Evolutionary conservation across 768 basidiomycete genomes (phyloP).

Genomic region (Lactarius hengduanensis): DNA sequence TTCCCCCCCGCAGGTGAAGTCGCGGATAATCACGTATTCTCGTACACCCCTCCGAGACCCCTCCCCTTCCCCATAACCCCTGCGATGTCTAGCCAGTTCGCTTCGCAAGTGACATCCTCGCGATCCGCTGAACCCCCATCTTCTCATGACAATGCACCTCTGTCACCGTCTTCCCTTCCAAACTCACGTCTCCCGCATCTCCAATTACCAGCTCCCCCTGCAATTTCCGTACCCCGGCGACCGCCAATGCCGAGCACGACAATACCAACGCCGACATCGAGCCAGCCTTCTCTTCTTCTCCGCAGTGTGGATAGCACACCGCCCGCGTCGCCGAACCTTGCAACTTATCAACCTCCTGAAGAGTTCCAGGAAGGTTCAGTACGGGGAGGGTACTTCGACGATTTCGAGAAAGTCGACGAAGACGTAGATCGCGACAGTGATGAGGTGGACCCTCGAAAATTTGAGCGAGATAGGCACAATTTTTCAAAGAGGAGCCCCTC

Average conservation of each 20-base stretch:
- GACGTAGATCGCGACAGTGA: conserved; percentile 38
- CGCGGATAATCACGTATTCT: conserved; percentile 9
- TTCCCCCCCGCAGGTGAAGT: conserved; percentile 12
- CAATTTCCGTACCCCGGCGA: conserved; percentile 26
- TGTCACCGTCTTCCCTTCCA: conserved; percentile 2
- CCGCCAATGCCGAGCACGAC: conserved; percentile 31
- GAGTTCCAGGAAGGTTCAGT: conserved; percentile 34
- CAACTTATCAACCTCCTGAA: conserved; percentile 42
- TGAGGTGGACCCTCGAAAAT: conserved; percentile 23
- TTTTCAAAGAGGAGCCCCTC: conserved; percentile 29
- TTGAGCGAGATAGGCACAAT: conserved; percentile 23
- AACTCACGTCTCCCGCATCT: neutral
- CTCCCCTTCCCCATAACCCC: conserved; percentile 25
- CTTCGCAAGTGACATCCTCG: neutral
- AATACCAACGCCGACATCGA: conserved; percentile 27
- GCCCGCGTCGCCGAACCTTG: conserved; percentile 37
- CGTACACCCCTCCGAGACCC: conserved; percentile 18
- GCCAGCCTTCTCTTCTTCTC: conserved; percentile 18
- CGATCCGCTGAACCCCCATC: conserved; percentile 1
- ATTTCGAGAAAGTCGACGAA: conserved; percentile 35
- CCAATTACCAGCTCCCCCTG: conserved; percentile 8
- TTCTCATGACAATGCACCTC: neutral
- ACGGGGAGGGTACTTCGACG: conserved; percentile 31
- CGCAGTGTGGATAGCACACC: conserved; percentile 31
- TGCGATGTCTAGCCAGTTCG: neutral